These are phyloP conservation scores for Articulospora tetracladia DNA, from an alignment of 495 filamentous ascomycete species.

Conservation along the genomic window DNA sequence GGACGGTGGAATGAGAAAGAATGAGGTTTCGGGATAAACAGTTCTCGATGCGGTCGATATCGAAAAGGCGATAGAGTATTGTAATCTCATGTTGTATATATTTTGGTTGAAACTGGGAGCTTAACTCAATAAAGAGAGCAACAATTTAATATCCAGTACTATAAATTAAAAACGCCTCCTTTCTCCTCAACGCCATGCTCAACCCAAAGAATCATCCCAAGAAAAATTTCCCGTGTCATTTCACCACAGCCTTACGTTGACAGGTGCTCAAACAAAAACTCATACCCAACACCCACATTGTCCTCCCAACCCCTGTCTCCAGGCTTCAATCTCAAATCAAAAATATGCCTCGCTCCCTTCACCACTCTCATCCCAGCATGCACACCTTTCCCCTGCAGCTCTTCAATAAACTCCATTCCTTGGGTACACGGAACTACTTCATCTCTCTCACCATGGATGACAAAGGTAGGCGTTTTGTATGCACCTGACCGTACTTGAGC, in stretches of 20 bases:
- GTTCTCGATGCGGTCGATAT: too few species aligned
- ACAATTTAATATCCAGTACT: too few species aligned
- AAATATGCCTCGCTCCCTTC: slow-evolving; percentile 33
- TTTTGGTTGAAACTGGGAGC: too few species aligned
- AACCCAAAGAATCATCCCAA: too few species aligned
- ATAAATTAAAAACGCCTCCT: too few species aligned
- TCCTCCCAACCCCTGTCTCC: slow-evolving; percentile 27
- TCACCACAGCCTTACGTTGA: too few species aligned
- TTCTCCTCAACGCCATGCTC: too few species aligned
- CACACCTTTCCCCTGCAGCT: slow-evolving; percentile 27
- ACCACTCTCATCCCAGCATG: slow-evolving; percentile 27
- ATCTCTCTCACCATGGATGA: slow-evolving; percentile 43
- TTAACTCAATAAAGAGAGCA: too few species aligned
- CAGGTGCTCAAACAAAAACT: background rate
- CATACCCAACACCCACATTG: slow-evolving; percentile 4
- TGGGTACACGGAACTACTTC: slow-evolving; percentile 45
- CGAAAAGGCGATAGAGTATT: too few species aligned
- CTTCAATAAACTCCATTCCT: slow-evolving; percentile 28
- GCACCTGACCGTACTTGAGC: slow-evolving; percentile 34
- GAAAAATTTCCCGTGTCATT: background rate
- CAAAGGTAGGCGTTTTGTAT: slow-evolving; percentile 42
- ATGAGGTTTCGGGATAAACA: background rate
- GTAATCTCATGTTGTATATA: too few species aligned
- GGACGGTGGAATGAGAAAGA: background rate
- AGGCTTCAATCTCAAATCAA: slow-evolving; percentile 29